phyloP scores from a whole-genome alignment of 2,329 filamentous ascomycete species.

The Sclerotinia borealis region DNA sequence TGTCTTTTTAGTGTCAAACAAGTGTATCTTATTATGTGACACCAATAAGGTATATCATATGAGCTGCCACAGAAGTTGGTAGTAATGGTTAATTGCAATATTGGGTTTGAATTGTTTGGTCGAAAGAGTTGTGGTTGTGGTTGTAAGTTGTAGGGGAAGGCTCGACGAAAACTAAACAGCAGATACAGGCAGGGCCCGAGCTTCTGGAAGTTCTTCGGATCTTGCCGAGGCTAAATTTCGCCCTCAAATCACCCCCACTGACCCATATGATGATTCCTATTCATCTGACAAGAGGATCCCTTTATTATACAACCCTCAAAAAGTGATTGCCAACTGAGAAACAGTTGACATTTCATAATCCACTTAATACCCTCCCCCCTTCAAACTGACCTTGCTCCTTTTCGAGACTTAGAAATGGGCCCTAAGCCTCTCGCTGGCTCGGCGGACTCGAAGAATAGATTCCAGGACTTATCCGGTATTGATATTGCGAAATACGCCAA shows the following conservation, averaged over 20 bases:
- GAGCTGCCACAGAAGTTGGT: background rate
- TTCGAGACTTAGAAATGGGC: conserved; percentile 16
- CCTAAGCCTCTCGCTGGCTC: conserved; percentile 16
- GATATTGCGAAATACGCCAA: conserved; percentile 27
- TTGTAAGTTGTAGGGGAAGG: too few species aligned
- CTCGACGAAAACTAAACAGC: background rate
- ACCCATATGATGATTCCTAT: background rate
- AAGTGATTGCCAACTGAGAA: background rate
- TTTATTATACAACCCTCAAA: background rate
- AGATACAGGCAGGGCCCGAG: background rate
- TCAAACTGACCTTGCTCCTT: background rate
- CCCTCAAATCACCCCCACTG: background rate
- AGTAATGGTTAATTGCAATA: background rate
- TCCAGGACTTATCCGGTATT: conserved; percentile 32
- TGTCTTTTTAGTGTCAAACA: background rate
- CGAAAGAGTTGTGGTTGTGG: background rate
- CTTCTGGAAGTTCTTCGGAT: background rate
- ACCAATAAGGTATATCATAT: background rate
- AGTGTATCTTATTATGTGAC: background rate
- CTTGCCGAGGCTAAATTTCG: background rate
- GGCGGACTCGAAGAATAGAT: conserved; percentile 30
- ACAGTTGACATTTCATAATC: background rate
- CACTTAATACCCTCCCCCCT: background rate
- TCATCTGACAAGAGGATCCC: background rate
- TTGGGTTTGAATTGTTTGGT: background rate